Evolutionary conservation across 2,329 filamentous ascomycete genomes (phyloP).

Genomic region (Purpureocillium takamizusanense): DNA sequence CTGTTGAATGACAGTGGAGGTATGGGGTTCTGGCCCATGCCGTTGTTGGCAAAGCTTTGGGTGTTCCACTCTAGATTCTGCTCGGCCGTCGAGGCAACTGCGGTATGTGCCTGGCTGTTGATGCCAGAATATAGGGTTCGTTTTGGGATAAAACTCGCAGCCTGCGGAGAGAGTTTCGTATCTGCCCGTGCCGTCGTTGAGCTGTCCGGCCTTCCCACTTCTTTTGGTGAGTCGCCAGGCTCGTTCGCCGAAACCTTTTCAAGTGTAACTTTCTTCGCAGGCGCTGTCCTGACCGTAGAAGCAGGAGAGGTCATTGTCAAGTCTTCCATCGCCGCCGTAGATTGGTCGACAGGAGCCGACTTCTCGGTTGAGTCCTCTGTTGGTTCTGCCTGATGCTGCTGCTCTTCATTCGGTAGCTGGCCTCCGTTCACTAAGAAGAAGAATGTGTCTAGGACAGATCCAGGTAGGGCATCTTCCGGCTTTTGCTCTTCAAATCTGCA

Average conservation of each 20-base stretch:
- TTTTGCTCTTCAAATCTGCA: not conserved
- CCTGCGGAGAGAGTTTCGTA: not conserved
- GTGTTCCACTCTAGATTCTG: not conserved
- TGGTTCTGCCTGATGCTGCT: not conserved
- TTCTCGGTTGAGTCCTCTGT: not conserved
- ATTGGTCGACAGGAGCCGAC: not conserved
- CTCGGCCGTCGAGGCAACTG: not conserved
- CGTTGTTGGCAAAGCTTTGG: not conserved
- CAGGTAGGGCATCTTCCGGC: not conserved
- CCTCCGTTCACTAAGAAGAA: constrained; percentile 6
- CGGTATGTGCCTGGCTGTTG: not conserved
- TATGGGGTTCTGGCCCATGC: not conserved
- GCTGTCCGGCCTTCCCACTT: not conserved
- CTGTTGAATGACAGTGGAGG: too few species aligned
- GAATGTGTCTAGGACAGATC: constrained; percentile 11
- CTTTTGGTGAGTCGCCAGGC: too few species aligned
- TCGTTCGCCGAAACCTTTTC: too few species aligned
- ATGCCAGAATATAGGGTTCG: too few species aligned
- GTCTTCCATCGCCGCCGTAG: too few species aligned
- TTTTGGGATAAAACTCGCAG: not conserved
- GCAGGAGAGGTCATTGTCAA: too few species aligned
- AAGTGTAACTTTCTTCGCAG: too few species aligned
- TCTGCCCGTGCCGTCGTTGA: too few species aligned
- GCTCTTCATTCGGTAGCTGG: not conserved
- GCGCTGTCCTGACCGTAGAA: too few species aligned